Evolutionary conservation across 1,284 basidiomycete species (phyloP).

Genomic region (Microbotryum scabiosae): DNA sequence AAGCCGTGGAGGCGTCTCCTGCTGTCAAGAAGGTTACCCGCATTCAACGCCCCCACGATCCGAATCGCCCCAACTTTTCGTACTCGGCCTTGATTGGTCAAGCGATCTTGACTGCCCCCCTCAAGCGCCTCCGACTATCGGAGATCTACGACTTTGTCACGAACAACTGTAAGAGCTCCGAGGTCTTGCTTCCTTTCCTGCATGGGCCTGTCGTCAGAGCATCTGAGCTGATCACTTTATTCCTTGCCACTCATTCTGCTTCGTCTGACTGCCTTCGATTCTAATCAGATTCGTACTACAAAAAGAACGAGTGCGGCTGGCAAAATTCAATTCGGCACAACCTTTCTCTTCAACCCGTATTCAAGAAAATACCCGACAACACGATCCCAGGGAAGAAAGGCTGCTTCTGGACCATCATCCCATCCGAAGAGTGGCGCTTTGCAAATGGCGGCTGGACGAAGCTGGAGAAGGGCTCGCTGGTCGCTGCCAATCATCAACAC

Average conservation of each 20-base stretch:
- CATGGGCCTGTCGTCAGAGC: background rate
- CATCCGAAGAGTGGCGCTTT: conserved; percentile 11
- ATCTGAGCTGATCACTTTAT: background rate
- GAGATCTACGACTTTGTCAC: conserved; percentile 95
- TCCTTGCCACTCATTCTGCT: background rate
- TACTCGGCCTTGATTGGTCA: conserved; percentile 94
- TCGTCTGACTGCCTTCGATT: background rate
- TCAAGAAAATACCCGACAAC: conserved; percentile 8
- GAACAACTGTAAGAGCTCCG: conserved; percentile 41
- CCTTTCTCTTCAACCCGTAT: conserved; percentile 40
- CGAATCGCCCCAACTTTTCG: conserved; percentile 46
- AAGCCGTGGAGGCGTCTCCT: background rate
- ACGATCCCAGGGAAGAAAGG: conserved; percentile 6
- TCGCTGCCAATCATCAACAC: no score
- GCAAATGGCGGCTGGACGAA: conserved; percentile 10
- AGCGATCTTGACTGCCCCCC: conserved; percentile 73
- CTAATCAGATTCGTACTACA: conserved; percentile 11
- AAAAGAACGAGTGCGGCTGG: conserved; percentile 69
- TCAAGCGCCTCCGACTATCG: conserved; percentile 77
- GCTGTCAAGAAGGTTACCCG: background rate
- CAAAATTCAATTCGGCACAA: conserved; percentile 85
- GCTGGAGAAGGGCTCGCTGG: background rate
- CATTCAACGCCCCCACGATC: conserved; percentile 8
- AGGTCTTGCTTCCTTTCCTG: background rate
- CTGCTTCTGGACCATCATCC: conserved; percentile 15